Percentiles rank a stretch among this genome's conserved stretches.
Evolutionary conservation across 2,329 filamentous ascomycete genomes (phyloP).

Genomic region (Cercospora zeae-maydis): DNA sequence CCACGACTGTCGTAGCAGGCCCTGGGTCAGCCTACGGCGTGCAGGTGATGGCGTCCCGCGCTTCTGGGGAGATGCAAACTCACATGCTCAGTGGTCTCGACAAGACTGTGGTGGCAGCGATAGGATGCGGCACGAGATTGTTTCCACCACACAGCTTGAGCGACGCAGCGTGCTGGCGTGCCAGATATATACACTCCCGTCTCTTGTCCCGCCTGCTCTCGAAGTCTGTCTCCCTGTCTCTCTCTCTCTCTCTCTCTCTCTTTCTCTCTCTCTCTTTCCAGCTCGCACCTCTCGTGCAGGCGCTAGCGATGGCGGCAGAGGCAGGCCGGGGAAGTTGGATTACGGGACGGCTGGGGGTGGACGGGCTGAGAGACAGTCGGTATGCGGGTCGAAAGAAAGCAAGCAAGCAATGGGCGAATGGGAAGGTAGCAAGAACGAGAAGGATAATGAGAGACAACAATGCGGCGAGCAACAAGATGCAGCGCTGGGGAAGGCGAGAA

Average conservation of each 20-base stretch:
- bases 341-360: constrained; percentile 6
- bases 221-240: too few species aligned
- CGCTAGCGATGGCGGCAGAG: constrained; percentile 11
- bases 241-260: background rate
- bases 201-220: constrained; percentile 7
- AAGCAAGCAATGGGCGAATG: constrained; percentile 18
- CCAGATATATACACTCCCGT: constrained; percentile 26
- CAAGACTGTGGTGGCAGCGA: constrained; percentile 9
- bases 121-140: constrained; percentile 15
- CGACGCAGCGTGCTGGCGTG: background rate
- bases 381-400: constrained; percentile 15
- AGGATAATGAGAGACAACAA: constrained; percentile 24
- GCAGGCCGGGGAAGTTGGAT: constrained; percentile 13
- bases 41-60: background rate
- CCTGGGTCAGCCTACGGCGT: background rate
- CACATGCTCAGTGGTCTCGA: constrained; percentile 13
- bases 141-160: constrained; percentile 12
- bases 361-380: constrained; percentile 11
- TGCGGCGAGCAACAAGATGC: constrained; percentile 22
- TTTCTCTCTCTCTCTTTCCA: constrained; percentile 2
- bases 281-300: background rate
- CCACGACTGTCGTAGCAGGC: constrained; percentile 10
- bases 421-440: constrained; percentile 17
- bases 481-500: constrained; percentile 28
- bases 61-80: constrained; percentile 8